Conservation (phyloP, 345 rosid genomes). For the Isatis tinctoria region DNA sequence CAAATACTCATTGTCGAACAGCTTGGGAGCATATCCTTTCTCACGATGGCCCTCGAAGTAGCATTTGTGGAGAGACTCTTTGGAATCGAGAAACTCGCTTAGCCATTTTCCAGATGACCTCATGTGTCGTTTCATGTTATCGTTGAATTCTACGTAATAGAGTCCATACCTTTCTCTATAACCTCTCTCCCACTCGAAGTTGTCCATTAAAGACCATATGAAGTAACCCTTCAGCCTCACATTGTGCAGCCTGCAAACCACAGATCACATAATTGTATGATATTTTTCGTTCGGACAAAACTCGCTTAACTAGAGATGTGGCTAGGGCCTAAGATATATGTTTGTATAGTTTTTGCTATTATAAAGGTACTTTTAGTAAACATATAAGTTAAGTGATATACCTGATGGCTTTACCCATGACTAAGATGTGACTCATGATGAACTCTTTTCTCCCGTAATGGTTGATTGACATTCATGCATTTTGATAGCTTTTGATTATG, state of each 20-base stretch:
- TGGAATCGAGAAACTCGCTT: constrained; percentile 17
- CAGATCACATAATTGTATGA: not conserved
- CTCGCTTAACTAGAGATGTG: not conserved
- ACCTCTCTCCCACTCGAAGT: constrained; percentile 46
- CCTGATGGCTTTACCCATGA: constrained; percentile 28
- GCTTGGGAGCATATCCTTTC: constrained; percentile 19
- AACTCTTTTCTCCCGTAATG: constrained; percentile 32
- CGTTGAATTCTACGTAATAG: constrained; percentile 34
- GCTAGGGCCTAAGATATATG: not conserved
- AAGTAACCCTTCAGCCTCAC: constrained; percentile 43
- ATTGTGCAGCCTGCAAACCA: constrained; percentile 22
- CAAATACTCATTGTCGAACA: constrained; percentile 5
- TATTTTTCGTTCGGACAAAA: not conserved
- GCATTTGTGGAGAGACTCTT: constrained; percentile 19
- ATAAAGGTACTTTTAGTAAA: not conserved
- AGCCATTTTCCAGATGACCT: constrained; percentile 35
- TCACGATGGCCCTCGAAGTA: constrained; percentile 23
- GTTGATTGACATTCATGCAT: no score
- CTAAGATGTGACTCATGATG: constrained; percentile 30
- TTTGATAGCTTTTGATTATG: no score
- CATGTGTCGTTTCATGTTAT: constrained; percentile 38
- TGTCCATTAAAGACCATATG: constrained; percentile 55
- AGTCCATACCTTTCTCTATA: constrained; percentile 41
- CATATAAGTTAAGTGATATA: constrained; percentile 5
- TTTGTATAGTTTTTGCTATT: not conserved